Percentiles rank a stretch among this genome's conserved stretches.
phyloP scores from a whole-genome alignment of 2,329 filamentous ascomycete species.

The Scedosporium apiospermum region DNA sequence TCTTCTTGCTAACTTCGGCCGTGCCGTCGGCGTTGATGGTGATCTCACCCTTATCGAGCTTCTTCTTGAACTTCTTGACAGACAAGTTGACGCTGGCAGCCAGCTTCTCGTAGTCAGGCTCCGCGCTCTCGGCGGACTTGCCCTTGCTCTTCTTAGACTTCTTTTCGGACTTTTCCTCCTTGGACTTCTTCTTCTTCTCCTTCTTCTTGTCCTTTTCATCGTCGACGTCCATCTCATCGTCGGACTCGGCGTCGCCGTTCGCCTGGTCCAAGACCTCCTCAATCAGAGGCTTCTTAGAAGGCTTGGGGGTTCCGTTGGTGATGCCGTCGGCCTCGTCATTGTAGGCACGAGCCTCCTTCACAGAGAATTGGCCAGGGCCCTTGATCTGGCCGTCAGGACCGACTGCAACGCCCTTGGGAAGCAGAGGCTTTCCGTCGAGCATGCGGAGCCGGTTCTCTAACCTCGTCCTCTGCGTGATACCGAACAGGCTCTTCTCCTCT shows the following conservation, averaged over 20 bases:
- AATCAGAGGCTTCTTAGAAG: conserved; percentile 29
- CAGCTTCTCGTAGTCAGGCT: conserved; percentile 46
- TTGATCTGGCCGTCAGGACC: conserved; percentile 60
- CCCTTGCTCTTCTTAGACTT: conserved; percentile 25
- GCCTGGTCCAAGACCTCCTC: conserved; percentile 29
- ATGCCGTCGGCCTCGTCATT: conserved; percentile 89
- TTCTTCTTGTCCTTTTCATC: conserved; percentile 25
- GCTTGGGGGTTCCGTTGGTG: conserved; percentile 24
- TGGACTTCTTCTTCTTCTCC: conserved; percentile 32
- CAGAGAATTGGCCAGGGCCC: conserved; percentile 69
- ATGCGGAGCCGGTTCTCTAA: conserved; percentile 67
- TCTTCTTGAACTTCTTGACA: conserved; percentile 68
- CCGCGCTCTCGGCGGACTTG: conserved; percentile 37
- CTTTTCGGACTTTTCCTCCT: conserved; percentile 32
- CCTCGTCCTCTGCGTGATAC: conserved; percentile 60
- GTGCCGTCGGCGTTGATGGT: conserved; percentile 55
- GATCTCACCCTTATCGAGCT: conserved; percentile 68
- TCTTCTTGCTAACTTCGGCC: conserved; percentile 62
- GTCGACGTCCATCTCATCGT: conserved; percentile 26
- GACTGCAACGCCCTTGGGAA: conserved; percentile 65
- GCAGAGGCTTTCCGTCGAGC: conserved; percentile 83
- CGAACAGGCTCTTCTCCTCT: conserved; percentile 77
- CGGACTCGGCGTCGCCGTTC: conserved; percentile 8
- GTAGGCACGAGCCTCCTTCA: conserved; percentile 91
- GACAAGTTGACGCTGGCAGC: conserved; percentile 61